Evolutionary conservation across 805 yeast species (phyloP), one percentile per base, ranked within the genome.

Genomic region (Zygosaccharomyces gambellarensis): DNA sequence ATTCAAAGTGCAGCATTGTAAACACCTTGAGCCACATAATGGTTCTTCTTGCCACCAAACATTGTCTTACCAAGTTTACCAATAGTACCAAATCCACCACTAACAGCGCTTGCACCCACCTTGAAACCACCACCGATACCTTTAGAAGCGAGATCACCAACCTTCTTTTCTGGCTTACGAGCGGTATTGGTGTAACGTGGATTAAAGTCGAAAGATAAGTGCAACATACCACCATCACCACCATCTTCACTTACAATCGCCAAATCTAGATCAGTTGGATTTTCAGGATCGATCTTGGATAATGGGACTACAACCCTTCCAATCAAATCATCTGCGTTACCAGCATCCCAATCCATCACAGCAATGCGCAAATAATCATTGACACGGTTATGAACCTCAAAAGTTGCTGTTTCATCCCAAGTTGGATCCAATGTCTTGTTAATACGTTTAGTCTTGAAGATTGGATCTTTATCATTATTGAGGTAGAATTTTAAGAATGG

Each of bases 321-420:
- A 48, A 94, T 74, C 54, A 75, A 72, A 67, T 94, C 99, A 68
- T 94, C 92, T 52, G 79, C 80, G 41, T 88, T 82, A 57, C 96
- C 96, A 55, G 92, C 80, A 69, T 94, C 99, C 97, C 97, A 92
- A 65, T 94, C 99, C 62, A 64, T 76, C 12, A 87, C 80, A 49
- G 75, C 78, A 48, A 87, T 73, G 49, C 71, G 72, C 45, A 90
- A 64, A 3, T 67, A 65, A 9, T 87, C 80, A 59, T 80, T 81
- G 48, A 76, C 80, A 63, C 88, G 78, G 65, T 85, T 84, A 22
- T 73, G 62, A 23, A 90, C 72, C 31, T 76, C 77, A 36, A 82
- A 71, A 11, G 75, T 67, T 39, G 81, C 77, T 14, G 70, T 64
- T 71, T 90, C 97, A 64, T 90, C 84, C 90, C 92, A 94, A 1